These are phyloP conservation scores for Auriscalpium vulgare DNA, from an alignment of 768 basidiomycete genomes.

Conservation along the genomic window DNA sequence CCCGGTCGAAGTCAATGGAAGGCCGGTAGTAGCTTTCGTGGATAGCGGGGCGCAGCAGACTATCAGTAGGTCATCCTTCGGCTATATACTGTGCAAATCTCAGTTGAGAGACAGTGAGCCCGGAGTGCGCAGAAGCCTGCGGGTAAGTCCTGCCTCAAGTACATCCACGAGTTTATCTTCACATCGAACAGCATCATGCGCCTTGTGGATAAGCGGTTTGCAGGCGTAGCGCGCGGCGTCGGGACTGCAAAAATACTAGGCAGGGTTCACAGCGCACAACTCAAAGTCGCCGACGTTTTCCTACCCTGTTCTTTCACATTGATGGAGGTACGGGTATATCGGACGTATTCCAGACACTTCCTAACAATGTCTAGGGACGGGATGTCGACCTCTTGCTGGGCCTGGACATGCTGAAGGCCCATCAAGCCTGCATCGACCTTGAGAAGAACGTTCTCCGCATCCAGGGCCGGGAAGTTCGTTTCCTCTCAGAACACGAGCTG, in stretches of 20 bases:
- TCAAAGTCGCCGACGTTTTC: conserved; percentile 77
- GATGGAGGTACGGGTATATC: conserved; percentile 64
- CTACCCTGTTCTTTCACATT: conserved; percentile 91
- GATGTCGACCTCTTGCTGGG: conserved; percentile 95
- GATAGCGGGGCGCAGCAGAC: conserved; percentile 97
- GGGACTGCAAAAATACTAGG: conserved; percentile 94
- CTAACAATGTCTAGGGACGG: conserved; percentile 46
- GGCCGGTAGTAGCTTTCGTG: conserved; percentile 91
- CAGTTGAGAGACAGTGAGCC: conserved; percentile 56
- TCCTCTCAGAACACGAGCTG: conserved; percentile 91
- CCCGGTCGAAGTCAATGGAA: conserved; percentile 85
- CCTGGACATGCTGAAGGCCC: conserved; percentile 98
- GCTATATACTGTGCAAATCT: background rate
- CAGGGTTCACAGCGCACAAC: conserved; percentile 86
- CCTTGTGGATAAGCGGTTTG: conserved; percentile 77
- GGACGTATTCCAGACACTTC: background rate
- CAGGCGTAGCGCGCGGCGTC: conserved; percentile 88
- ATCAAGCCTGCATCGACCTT: conserved; percentile 94
- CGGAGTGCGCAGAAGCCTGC: conserved; percentile 85
- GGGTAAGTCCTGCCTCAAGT: conserved; percentile 43
- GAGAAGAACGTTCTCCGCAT: conserved; percentile 87
- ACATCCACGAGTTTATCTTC: background rate
- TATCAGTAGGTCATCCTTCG: conserved; percentile 59
- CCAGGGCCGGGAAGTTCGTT: conserved; percentile 79
- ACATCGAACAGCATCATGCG: conserved; percentile 70